Conservation (phyloP, 1,139 yeast species). For the Magnusiomyces suaveolens region DNA sequence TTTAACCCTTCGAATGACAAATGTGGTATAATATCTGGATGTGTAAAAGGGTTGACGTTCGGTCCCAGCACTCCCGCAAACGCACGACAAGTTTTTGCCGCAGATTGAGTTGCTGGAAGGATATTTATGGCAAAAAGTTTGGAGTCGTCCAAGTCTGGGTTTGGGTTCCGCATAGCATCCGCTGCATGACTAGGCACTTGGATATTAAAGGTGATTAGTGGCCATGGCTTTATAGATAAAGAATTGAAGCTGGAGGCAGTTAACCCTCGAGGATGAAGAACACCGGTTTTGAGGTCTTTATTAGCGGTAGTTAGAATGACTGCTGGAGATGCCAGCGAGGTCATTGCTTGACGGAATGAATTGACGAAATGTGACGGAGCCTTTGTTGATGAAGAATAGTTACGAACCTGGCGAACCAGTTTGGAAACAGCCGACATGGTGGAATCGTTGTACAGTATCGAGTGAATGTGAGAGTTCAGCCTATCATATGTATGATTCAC, state of each 20-base stretch:
- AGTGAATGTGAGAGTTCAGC: no score
- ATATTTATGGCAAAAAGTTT: constrained; percentile 3
- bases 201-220: not conserved
- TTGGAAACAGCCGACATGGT: no score
- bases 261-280: not conserved
- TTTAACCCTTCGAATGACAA: constrained; percentile 9
- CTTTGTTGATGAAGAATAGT: not conserved
- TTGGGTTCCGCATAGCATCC: not conserved
- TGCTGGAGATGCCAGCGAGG: constrained; percentile 2
- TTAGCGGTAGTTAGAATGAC: constrained; percentile 1
- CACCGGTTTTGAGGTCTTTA: not conserved
- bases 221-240: constrained; percentile 4
- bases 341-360: constrained; percentile 1
- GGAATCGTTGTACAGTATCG: no score
- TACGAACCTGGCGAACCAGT: no score
- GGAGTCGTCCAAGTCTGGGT: no score
- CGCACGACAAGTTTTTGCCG: constrained; percentile 5
- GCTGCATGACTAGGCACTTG: constrained; percentile 6
- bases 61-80: not conserved
- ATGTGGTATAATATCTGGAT: constrained; percentile 12
- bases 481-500: no score
- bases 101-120: constrained; percentile 1
- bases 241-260: constrained; percentile 3
- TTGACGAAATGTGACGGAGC: not conserved
- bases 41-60: constrained; percentile 4